phyloP scores from a whole-genome alignment of 768 basidiomycete genomes.

The Leccinum imitatum region DNA sequence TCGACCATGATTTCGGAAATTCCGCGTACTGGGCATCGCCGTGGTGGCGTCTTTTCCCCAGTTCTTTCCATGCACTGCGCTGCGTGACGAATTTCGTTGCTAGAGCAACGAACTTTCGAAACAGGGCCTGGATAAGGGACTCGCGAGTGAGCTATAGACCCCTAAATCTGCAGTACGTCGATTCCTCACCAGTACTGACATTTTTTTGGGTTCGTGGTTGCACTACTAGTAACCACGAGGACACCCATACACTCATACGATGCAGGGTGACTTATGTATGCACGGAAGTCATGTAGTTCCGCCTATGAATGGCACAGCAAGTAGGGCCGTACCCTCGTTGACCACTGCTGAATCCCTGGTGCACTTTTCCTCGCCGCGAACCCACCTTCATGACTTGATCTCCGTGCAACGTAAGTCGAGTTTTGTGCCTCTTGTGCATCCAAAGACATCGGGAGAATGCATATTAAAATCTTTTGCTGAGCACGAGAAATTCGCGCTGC shows the following conservation, averaged over 20 bases:
- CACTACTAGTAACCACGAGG: conserved; percentile 24
- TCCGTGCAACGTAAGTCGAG: conserved; percentile 13
- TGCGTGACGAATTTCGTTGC: conserved; percentile 24
- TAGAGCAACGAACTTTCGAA: conserved; percentile 24
- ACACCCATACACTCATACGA: conserved; percentile 12
- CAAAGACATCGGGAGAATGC: neutral
- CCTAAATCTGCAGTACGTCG: conserved; percentile 10
- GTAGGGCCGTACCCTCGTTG: conserved; percentile 19
- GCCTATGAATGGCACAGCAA: conserved; percentile 23
- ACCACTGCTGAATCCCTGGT: conserved; percentile 8
- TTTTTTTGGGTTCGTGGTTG: conserved; percentile 23
- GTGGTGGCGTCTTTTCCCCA: conserved; percentile 5
- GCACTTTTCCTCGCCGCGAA: conserved; percentile 11
- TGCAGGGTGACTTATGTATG: conserved; percentile 26
- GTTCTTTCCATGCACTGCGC: conserved; percentile 20
- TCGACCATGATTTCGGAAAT: conserved; percentile 29
- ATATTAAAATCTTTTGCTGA: conserved; percentile 6
- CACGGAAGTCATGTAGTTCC: conserved; percentile 7
- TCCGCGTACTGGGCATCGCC: conserved; percentile 18
- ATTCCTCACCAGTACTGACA: conserved; percentile 32
- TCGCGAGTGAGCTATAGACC: conserved; percentile 17
- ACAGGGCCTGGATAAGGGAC: conserved; percentile 18
- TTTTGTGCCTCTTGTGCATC: neutral
- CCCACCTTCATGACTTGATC: conserved; percentile 19
- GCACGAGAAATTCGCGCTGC: conserved; percentile 3